Percentiles rank a stretch among this genome's conserved stretches.
phyloP scores from a whole-genome alignment of 352 stramenopile genomes.

The Peronosclerospora sorghi region DNA sequence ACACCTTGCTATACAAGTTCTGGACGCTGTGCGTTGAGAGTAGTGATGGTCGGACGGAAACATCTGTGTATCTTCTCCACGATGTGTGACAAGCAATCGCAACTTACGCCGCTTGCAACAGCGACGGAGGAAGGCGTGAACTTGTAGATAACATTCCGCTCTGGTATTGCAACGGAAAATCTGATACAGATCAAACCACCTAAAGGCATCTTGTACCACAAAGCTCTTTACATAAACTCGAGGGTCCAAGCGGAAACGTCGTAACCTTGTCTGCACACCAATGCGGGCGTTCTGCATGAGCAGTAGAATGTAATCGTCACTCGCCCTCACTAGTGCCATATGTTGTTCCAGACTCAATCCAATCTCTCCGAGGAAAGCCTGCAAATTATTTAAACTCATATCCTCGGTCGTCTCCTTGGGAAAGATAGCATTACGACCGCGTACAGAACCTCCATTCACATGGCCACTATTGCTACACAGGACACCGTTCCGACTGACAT shows the following conservation, averaged over 20 bases:
- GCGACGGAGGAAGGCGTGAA: conserved; percentile 47
- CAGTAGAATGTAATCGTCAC: conserved; percentile 67
- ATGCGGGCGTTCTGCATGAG: conserved; percentile 50
- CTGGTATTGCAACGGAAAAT: conserved; percentile 29
- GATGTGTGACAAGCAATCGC: conserved; percentile 49
- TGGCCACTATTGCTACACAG: not conserved
- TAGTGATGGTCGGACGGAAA: conserved; percentile 25
- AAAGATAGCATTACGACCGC: not conserved
- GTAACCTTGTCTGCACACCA: conserved; percentile 32
- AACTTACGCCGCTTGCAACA: conserved; percentile 71
- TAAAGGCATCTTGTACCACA: conserved; percentile 53
- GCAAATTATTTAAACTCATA: conserved; percentile 13
- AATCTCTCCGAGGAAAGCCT: conserved; percentile 30
- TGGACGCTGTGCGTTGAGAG: not conserved
- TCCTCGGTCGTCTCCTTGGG: not conserved
- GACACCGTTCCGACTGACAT: not conserved
- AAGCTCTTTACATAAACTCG: conserved; percentile 68
- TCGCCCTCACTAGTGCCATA: conserved; percentile 26
- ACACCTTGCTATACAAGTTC: too few species aligned
- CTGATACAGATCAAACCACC: conserved; percentile 38
- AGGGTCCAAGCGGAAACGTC: conserved; percentile 61
- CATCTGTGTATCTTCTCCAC: conserved; percentile 38
- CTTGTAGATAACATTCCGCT: conserved; percentile 16
- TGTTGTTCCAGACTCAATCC: conserved; percentile 45
- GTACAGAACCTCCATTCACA: conserved; percentile 1